Evolutionary conservation across 78 protist genomes (phyloP).

Genomic region (Speleostelium caveatum): DNA sequence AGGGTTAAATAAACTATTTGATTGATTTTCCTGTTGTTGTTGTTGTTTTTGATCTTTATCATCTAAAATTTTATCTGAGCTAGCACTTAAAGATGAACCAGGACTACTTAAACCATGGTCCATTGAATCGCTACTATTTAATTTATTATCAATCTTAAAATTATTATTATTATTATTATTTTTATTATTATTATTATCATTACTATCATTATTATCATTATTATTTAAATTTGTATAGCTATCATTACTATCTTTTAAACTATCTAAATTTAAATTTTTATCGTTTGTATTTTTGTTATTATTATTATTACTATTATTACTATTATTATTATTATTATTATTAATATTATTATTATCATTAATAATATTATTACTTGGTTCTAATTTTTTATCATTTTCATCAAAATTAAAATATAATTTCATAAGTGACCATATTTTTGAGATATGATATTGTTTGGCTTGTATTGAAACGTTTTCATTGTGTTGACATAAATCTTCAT

Average conservation of each 20-base stretch:
- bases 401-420: slow-evolving; percentile 6
- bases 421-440: slow-evolving; percentile 51
- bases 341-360: too few species aligned
- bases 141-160: not conserved
- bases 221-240: not conserved
- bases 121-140: not conserved
- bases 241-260: not conserved
- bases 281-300: not conserved
- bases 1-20: not conserved
- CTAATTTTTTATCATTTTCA: slow-evolving; percentile 1
- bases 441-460: slow-evolving; percentile 51
- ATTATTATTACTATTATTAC: not conserved
- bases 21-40: not conserved
- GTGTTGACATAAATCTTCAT: slow-evolving; percentile 36
- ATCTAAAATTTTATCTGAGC: too few species aligned
- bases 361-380: too few species aligned
- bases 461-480: slow-evolving; percentile 34
- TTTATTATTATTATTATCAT: not conserved
- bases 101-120: not conserved
- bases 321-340: not conserved
- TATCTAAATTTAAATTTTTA: not conserved
- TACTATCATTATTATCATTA: not conserved
- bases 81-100: too few species aligned
- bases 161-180: not conserved
- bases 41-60: not conserved